These are phyloP conservation scores for Henckelia pumila DNA, from an alignment of 257 asterid species.

Conservation along the genomic window DNA sequence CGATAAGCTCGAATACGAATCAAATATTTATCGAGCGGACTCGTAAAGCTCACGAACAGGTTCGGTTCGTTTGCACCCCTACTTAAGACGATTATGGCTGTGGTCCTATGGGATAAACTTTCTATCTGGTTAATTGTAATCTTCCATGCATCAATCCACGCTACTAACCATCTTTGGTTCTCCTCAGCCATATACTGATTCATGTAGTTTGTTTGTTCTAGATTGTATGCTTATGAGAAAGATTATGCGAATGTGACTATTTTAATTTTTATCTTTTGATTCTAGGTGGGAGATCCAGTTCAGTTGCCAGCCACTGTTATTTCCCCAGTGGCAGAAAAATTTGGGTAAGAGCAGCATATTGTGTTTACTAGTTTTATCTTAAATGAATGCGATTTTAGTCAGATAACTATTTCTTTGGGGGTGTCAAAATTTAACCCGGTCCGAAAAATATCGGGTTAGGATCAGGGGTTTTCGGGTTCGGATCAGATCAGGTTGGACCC, in stretches of 20 bases:
- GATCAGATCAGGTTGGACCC: too few relatives aligned
- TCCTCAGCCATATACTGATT: background rate
- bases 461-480: too few relatives aligned
- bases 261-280: conserved; percentile 16
- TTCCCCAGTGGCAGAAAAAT: conserved; percentile 65
- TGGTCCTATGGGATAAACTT: conserved; percentile 3
- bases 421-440: too few relatives aligned
- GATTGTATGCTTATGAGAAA: conserved; percentile 7
- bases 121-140: background rate
- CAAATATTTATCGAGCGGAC: too few relatives aligned
- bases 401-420: conserved; percentile 5
- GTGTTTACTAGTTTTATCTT: conserved; percentile 11
- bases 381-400: background rate
- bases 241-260: background rate
- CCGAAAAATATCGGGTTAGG: too few relatives aligned
- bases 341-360: conserved; percentile 53
- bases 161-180: conserved; percentile 3
- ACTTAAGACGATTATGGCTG: background rate
- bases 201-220: conserved; percentile 6
- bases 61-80: too few relatives aligned
- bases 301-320: conserved; percentile 97
- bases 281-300: conserved; percentile 96
- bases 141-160: background rate
- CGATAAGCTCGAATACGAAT: too few relatives aligned
- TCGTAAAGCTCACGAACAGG: too few relatives aligned